Conservation (phyloP, 148 eudicot species). For the Rhododendron mucronatum region DNA sequence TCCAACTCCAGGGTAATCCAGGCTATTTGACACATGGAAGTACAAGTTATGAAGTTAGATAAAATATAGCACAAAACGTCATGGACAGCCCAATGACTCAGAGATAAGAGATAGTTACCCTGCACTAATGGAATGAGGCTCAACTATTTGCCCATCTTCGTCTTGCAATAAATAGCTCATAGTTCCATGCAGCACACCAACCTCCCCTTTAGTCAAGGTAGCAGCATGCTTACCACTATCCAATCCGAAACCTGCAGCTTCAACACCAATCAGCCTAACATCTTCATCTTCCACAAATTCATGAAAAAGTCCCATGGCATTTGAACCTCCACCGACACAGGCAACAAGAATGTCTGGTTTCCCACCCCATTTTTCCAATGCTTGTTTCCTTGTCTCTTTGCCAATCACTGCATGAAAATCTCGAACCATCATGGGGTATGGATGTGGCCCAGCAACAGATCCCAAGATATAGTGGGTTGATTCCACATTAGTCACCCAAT, state of each 20-base stretch:
- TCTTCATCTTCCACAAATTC: conserved; percentile 84
- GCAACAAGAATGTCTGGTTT: conserved; percentile 91
- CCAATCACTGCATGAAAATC: conserved; percentile 93
- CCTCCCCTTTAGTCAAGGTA: conserved; percentile 83
- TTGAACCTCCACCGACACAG: conserved; percentile 93
- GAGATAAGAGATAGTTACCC: conserved; percentile 46
- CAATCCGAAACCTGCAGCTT: conserved; percentile 81
- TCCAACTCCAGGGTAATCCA: conserved; percentile 98
- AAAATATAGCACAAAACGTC: background rate
- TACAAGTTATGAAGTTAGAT: background rate
- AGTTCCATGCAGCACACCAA: conserved; percentile 93
- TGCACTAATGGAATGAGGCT: conserved; percentile 97
- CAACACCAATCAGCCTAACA: conserved; percentile 79
- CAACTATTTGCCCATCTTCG: conserved; percentile 95
- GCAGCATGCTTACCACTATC: conserved; percentile 86
- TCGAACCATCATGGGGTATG: conserved; percentile 87
- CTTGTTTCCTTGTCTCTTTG: conserved; percentile 87
- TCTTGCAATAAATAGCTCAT: conserved; percentile 96
- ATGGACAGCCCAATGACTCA: background rate
- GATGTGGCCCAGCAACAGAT: conserved; percentile 96
- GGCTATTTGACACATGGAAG: conserved; percentile 29
- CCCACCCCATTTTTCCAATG: conserved; percentile 94
- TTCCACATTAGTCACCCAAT: conserved; percentile 98
- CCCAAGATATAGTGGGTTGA: conserved; percentile 93
- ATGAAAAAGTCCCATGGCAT: conserved; percentile 90